Evolutionary conservation across 129 eudicot species (phyloP).

Genomic region (Flaveria trinervia): DNA sequence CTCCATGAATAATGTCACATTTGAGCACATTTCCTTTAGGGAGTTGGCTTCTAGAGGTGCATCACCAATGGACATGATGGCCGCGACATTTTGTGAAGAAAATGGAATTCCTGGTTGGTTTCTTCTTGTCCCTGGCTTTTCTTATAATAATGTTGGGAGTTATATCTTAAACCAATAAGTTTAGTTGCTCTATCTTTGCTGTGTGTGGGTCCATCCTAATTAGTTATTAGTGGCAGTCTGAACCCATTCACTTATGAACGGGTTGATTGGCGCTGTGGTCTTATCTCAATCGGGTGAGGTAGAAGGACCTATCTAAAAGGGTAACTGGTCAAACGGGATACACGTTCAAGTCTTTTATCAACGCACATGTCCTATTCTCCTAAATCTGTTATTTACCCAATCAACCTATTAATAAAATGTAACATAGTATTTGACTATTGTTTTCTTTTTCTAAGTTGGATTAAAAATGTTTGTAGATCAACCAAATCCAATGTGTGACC

Average conservation of each 20-base stretch:
- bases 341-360: neutral
- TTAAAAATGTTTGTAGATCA: neutral
- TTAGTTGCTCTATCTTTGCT: neutral
- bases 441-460: neutral
- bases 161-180: neutral
- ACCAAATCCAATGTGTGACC: neutral
- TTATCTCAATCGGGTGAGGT: neutral
- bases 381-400: neutral
- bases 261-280: constrained; percentile 2
- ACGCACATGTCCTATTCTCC: too few species aligned
- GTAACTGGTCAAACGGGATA: neutral
- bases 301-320: neutral
- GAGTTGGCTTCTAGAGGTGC: constrained; percentile 79
- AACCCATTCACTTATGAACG: neutral
- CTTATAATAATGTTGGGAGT: neutral
- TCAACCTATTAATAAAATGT: neutral
- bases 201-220: neutral
- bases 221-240: neutral
- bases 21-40: constrained; percentile 87
- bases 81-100: constrained; percentile 80
- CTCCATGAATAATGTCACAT: constrained; percentile 46
- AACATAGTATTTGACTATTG: neutral
- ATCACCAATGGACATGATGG: constrained; percentile 85
- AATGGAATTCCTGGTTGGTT: constrained; percentile 75
- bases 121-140: neutral